Conservation (phyloP, 768 basidiomycete genomes). For the Rhizopogon roseolus region DNA sequence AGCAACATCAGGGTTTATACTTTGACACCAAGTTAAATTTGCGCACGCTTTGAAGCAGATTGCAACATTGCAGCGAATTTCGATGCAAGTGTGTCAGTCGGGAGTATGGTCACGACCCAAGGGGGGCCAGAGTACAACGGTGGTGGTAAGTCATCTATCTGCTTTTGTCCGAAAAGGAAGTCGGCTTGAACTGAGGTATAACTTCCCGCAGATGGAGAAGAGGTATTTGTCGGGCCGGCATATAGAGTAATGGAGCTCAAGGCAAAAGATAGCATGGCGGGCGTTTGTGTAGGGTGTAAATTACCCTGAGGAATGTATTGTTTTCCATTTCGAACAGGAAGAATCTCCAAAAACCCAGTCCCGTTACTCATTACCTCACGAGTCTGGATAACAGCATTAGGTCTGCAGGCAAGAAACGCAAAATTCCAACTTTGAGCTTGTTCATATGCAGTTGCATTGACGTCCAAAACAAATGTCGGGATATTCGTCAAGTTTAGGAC, state of each 20-base stretch:
- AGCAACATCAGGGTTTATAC: background rate
- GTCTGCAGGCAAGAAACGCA: constrained; percentile 15
- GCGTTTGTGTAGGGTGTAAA: constrained; percentile 18
- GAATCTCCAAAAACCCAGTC: constrained; percentile 14
- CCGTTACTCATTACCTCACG: constrained; percentile 21
- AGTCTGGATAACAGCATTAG: constrained; percentile 20
- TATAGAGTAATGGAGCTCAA: constrained; percentile 4
- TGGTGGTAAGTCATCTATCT: constrained; percentile 9
- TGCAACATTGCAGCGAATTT: constrained; percentile 16
- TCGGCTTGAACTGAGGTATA: constrained; percentile 7
- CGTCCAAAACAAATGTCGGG: constrained; percentile 7
- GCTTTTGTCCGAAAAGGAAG: constrained; percentile 15
- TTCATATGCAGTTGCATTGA: background rate
- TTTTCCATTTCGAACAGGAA: constrained; percentile 5
- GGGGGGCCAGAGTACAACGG: background rate
- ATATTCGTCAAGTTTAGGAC: constrained; percentile 11
- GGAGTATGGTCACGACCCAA: constrained; percentile 2
- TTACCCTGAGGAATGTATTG: constrained; percentile 17
- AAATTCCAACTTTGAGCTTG: constrained; percentile 14
- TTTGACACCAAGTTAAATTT: constrained; percentile 8
- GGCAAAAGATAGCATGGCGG: constrained; percentile 17
- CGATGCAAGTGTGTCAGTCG: constrained; percentile 12
- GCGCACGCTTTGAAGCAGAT: constrained; percentile 10
- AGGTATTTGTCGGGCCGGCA: background rate
- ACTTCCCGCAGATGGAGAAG: background rate